Conservation (phyloP, 2,329 filamentous ascomycete species). For the Aspergillus pseudoterreus region DNA sequence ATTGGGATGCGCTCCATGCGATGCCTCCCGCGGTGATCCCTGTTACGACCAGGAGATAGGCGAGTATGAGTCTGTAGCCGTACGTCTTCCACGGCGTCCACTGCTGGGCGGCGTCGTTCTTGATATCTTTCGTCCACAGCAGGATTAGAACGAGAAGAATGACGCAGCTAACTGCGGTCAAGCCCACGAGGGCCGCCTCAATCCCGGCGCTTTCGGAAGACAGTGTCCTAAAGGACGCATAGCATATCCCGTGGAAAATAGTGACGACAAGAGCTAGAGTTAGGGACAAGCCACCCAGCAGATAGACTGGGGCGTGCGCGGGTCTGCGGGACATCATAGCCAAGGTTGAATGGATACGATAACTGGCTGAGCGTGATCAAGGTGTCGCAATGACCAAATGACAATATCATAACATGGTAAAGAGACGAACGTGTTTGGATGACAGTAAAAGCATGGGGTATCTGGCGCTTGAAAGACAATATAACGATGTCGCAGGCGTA, state of each 20-base stretch:
- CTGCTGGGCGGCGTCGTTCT: constrained; percentile 5
- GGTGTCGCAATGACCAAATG: background rate
- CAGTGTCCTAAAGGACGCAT: constrained; percentile 18
- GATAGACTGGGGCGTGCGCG: constrained; percentile 11
- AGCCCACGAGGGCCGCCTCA: constrained; percentile 21
- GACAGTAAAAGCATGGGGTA: background rate
- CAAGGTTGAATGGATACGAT: background rate
- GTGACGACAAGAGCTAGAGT: constrained; percentile 22
- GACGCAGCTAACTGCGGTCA: constrained; percentile 25
- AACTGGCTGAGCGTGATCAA: background rate
- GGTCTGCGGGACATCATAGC: background rate
- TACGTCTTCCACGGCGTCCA: constrained; percentile 17
- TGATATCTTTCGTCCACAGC: constrained; percentile 17
- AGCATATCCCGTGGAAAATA: constrained; percentile 28
- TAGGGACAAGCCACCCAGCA: constrained; percentile 23
- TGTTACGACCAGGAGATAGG: constrained; percentile 25
- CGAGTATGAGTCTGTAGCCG: constrained; percentile 16
- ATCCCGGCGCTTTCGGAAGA: constrained; percentile 13
- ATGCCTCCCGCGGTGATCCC: constrained; percentile 26
- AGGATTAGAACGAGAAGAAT: constrained; percentile 16
- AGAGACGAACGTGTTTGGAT: background rate
- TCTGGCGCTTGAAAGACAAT: background rate
- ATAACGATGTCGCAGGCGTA: background rate
- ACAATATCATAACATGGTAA: background rate
- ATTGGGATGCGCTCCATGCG: constrained; percentile 17